A percentile compares a stretch with the other conserved stretches of the same genome.
Conservation (phyloP, 177 flowering plant genomes). For the Tripterygium wilfordii region DNA sequence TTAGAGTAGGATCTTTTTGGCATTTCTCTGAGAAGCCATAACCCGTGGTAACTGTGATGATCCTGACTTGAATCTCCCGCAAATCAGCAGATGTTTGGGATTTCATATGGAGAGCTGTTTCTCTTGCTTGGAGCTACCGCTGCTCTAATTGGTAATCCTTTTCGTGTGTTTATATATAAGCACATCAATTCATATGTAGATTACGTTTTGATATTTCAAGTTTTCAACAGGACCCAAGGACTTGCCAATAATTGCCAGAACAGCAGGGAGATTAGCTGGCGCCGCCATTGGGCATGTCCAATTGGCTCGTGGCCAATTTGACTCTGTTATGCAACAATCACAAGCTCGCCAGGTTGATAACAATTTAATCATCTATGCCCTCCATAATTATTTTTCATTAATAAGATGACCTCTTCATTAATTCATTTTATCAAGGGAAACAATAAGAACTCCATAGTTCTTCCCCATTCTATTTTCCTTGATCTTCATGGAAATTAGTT, state of each 20-base stretch:
- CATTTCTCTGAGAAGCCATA: too few species aligned
- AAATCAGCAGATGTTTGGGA: slow-evolving; percentile 46
- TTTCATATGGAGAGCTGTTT: slow-evolving; percentile 60
- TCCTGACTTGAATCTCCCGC: not conserved
- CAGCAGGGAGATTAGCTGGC: slow-evolving; percentile 81
- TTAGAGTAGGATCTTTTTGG: too few species aligned
- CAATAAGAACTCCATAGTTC: too few species aligned
- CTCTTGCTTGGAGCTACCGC: slow-evolving; percentile 61
- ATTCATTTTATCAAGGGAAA: not conserved
- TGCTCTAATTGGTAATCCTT: slow-evolving; percentile 40
- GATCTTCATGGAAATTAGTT: too few species aligned
- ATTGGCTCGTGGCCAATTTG: slow-evolving; percentile 83
- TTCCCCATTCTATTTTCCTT: too few species aligned
- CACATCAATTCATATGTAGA: not conserved
- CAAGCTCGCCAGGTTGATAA: slow-evolving; percentile 95
- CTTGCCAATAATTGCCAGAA: slow-evolving; percentile 74
- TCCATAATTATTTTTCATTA: not conserved
- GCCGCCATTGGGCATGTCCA: slow-evolving; percentile 86
- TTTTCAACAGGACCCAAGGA: slow-evolving; percentile 76
- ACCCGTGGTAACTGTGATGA: too few species aligned
- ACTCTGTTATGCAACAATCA: slow-evolving; percentile 73
- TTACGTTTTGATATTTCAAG: not conserved
- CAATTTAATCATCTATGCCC: slow-evolving; percentile 1
- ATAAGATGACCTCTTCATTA: not conserved
- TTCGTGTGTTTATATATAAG: not conserved